Evolutionary conservation across 1,284 basidiomycete genomes (phyloP), one percentile per base, ranked within the genome.

Genomic region (Austroboletus novae-zelandiae): DNA sequence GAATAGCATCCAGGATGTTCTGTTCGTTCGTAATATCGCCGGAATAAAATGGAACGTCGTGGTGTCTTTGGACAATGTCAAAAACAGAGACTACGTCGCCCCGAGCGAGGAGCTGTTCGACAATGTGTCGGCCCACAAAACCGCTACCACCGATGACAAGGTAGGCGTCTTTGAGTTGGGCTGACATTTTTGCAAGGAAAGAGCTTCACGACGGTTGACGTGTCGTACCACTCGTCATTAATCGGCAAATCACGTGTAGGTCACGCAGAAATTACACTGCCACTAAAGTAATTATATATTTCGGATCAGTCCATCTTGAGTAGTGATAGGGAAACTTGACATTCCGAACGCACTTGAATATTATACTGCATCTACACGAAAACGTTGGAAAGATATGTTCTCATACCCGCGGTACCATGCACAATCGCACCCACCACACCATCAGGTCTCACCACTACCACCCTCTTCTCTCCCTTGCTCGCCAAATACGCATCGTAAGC

Each of bases 61-160:
- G 77, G 65, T 95, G 85, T 50, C 91, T 79, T 70, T 96, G 92
- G 4, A 95, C 91, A 52, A 96, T 82, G 72, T 97, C 94, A 62
- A 97, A 86, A 6, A 93, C 86, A 0, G 86, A 80, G 14, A 94
- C 90, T 40, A 78, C 71, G 73, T 96, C 92, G 10, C 86, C 89
- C 40, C 92, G 79, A 15, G 81, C 83, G 32, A 89, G 64, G 34
- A 97, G 79, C 45, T 85, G 82, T 63, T 94, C 82, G 35, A 97
- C 91, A 58, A 98, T 91, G 65, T 94, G 90, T 54, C 92, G 76
- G 37, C 94, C 94, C 13, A 98, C 76, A 71, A 98, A 97, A 10
- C 94, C 94, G 63, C 89, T 92, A 47, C 93, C 93, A 37, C 93
- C 93, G 68, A 95, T 86, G 61, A 96, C 91, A 54, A 95, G 74